A percentile compares a stretch with the other conserved stretches of the same genome.
Conservation (phyloP, 2,329 filamentous ascomycete species). For the Piedraia hortae region DNA sequence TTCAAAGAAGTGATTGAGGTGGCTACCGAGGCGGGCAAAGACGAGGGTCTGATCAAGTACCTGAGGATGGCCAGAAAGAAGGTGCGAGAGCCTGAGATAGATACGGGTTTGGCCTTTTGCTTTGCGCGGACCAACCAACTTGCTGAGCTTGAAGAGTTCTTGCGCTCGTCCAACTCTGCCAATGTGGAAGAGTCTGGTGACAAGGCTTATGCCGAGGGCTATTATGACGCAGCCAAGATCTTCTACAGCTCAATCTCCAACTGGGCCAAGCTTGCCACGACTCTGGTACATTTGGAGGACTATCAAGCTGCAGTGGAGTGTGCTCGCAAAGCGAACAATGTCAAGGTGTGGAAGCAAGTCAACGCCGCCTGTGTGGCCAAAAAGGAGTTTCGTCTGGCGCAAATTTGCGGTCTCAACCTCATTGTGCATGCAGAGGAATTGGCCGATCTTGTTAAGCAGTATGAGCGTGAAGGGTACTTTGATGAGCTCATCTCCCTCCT, state of each 20-base stretch:
- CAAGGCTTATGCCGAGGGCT: conserved; percentile 85
- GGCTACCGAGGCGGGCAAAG: conserved; percentile 82
- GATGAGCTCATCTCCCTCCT: conserved; percentile 88
- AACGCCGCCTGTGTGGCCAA: conserved; percentile 88
- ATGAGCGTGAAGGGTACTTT: conserved; percentile 91
- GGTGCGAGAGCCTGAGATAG: conserved; percentile 71
- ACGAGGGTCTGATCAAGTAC: conserved; percentile 90
- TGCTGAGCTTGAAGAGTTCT: conserved; percentile 81
- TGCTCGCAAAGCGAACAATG: conserved; percentile 92
- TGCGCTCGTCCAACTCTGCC: conserved; percentile 75
- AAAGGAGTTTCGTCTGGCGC: conserved; percentile 95
- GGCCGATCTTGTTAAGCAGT: conserved; percentile 76
- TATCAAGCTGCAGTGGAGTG: conserved; percentile 96
- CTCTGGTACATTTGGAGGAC: conserved; percentile 83
- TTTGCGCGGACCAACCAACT: conserved; percentile 82
- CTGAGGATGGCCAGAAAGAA: conserved; percentile 95
- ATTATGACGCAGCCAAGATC: conserved; percentile 91
- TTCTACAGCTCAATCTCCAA: conserved; percentile 97
- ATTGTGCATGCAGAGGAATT: conserved; percentile 95
- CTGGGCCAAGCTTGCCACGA: conserved; percentile 96
- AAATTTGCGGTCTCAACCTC: conserved; percentile 94
- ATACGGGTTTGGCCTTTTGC: conserved; percentile 81
- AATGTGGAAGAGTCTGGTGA: conserved; percentile 93
- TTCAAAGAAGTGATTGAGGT: conserved; percentile 91
- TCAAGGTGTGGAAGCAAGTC: conserved; percentile 98